Conservation (phyloP, 768 basidiomycete genomes). For the Lactifluus piperatus region DNA sequence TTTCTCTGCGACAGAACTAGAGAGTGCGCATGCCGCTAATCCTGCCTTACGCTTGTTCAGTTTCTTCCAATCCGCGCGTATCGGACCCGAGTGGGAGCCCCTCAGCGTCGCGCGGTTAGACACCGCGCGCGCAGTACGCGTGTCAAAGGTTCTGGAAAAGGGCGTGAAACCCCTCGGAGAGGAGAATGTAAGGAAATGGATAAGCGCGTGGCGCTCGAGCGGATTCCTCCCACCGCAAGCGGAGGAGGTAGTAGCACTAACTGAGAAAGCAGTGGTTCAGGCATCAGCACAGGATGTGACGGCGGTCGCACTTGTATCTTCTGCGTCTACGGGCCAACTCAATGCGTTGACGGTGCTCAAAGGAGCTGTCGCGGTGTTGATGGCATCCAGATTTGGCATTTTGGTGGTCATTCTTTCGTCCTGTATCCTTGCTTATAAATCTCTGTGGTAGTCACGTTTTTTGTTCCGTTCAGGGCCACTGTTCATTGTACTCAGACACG, state of each 20-base stretch:
- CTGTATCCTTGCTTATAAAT: conserved; percentile 5
- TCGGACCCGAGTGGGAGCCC: conserved; percentile 21
- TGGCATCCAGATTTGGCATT: conserved; percentile 9
- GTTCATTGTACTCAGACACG: not conserved
- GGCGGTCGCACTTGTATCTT: not conserved
- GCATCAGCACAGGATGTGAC: not conserved
- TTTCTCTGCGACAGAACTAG: conserved; percentile 6
- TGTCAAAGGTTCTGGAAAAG: conserved; percentile 12
- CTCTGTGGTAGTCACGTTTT: not conserved
- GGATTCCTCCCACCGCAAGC: conserved; percentile 11
- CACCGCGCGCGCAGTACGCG: conserved; percentile 15
- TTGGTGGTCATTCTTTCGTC: not conserved
- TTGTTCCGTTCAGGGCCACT: not conserved
- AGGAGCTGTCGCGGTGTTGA: not conserved
- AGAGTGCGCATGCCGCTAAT: conserved; percentile 13
- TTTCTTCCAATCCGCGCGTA: conserved; percentile 16
- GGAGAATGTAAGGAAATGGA: conserved; percentile 15
- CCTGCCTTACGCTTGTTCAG: conserved; percentile 17
- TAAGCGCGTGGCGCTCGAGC: conserved; percentile 13
- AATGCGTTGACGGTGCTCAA: not conserved
- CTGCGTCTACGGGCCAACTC: not conserved
- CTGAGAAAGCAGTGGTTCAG: not conserved
- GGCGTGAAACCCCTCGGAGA: conserved; percentile 8
- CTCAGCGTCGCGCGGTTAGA: conserved; percentile 20
- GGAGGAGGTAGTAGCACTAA: not conserved